phyloP scores from a whole-genome alignment of 1,284 basidiomycete genomes.

The Ustilago esculenta region DNA sequence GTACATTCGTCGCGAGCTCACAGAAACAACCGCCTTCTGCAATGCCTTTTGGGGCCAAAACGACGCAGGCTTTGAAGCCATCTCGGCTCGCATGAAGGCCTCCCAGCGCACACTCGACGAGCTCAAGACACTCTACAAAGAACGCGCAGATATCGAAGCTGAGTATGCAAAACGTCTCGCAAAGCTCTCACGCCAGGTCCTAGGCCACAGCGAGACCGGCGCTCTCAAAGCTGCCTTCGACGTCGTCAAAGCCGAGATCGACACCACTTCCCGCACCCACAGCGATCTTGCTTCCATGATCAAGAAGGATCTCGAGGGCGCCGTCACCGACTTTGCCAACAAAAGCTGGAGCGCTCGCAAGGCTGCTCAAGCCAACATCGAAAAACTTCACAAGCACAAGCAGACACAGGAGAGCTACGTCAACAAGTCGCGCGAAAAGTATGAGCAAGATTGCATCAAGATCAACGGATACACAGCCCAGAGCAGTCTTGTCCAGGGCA shows the following conservation, averaged over 20 bases:
- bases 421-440: slow-evolving; percentile 82
- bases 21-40: slow-evolving; percentile 79
- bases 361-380: slow-evolving; percentile 52
- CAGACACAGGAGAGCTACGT: slow-evolving; percentile 64
- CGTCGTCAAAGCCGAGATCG: slow-evolving; percentile 82
- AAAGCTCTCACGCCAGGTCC: slow-evolving; percentile 79
- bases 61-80: slow-evolving; percentile 87
- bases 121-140: slow-evolving; percentile 84
- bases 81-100: slow-evolving; percentile 86
- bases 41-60: slow-evolving; percentile 85
- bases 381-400: slow-evolving; percentile 65
- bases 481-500: slow-evolving; percentile 88
- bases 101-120: slow-evolving; percentile 89
- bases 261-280: slow-evolving; percentile 80
- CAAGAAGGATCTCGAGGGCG: slow-evolving; percentile 78
- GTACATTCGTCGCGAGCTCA: slow-evolving; percentile 51
- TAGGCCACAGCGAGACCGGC: slow-evolving; percentile 93
- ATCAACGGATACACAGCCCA: slow-evolving; percentile 97
- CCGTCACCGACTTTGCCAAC: slow-evolving; percentile 59
- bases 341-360: slow-evolving; percentile 55
- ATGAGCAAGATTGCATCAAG: slow-evolving; percentile 89
- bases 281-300: slow-evolving; percentile 78
- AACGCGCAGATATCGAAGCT: slow-evolving; percentile 87
- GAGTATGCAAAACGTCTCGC: slow-evolving; percentile 89
- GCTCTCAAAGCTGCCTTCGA: slow-evolving; percentile 82